Percentiles rank a stretch among this genome's conserved stretches.
phyloP scores from a whole-genome alignment of 2,329 filamentous ascomycete species.

The Thermochaetoides dissita region DNA sequence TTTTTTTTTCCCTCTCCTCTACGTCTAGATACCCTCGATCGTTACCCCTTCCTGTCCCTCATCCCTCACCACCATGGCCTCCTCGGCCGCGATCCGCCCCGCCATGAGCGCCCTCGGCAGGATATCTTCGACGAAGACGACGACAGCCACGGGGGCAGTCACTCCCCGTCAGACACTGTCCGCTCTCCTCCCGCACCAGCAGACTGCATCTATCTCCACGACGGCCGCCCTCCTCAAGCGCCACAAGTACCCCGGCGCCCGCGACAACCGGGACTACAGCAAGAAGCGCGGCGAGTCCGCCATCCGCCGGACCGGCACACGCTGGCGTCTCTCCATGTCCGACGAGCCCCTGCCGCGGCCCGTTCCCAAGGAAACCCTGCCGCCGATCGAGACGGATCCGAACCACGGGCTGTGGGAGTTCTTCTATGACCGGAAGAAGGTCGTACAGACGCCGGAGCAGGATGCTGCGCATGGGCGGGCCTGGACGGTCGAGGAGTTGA shows the following conservation, averaged over 20 bases:
- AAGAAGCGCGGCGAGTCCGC: conserved; percentile 68
- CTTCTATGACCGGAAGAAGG: conserved; percentile 57
- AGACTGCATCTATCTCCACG: conserved; percentile 35
- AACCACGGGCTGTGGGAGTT: conserved; percentile 89
- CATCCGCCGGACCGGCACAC: conserved; percentile 61
- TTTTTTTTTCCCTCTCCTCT: neutral
- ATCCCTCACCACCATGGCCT: conserved; percentile 3
- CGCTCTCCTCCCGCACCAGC: conserved; percentile 3
- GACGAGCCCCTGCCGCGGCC: conserved; percentile 62
- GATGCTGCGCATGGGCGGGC: conserved; percentile 59
- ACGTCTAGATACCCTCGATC: neutral
- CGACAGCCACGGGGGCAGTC: neutral
- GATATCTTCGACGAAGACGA: conserved; percentile 15
- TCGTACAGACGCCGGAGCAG: conserved; percentile 60
- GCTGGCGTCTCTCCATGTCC: conserved; percentile 59
- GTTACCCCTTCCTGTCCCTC: neutral
- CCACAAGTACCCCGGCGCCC: conserved; percentile 21
- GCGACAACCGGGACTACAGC: conserved; percentile 58
- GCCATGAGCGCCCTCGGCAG: conserved; percentile 19
- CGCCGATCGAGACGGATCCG: conserved; percentile 45
- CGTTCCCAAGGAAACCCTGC: conserved; percentile 33
- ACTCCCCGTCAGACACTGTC: neutral
- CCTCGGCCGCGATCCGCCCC: conserved; percentile 14
- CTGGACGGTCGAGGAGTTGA: conserved; percentile 76
- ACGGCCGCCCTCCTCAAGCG: conserved; percentile 34